A percentile compares a stretch with the other conserved stretches of the same genome.
Evolutionary conservation across 2,329 filamentous ascomycete species (phyloP).

Genomic region (Xylariaceae sp.): DNA sequence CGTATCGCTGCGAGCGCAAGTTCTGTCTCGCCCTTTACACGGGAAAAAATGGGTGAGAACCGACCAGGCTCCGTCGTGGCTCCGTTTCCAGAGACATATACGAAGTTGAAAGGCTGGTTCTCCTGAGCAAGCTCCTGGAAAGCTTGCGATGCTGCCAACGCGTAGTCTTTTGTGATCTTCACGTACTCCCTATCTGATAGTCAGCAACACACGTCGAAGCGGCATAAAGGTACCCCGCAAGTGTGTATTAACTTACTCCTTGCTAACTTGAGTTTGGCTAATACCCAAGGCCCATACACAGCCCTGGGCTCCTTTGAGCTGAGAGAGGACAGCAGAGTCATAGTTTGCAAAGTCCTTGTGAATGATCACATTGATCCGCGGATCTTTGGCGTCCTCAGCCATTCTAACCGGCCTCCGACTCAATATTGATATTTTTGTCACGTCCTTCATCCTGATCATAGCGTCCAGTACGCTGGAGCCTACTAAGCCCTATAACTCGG

Average conservation of each 20-base stretch:
- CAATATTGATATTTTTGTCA: slow-evolving; percentile 69
- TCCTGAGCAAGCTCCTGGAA: slow-evolving; percentile 46
- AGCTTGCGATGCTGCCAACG: slow-evolving; percentile 57
- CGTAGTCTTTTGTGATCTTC: slow-evolving; percentile 70
- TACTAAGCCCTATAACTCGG: slow-evolving; percentile 55
- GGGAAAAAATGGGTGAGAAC: slow-evolving; percentile 63
- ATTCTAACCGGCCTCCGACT: slow-evolving; percentile 68
- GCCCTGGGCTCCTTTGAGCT: slow-evolving; percentile 68
- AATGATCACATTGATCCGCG: slow-evolving; percentile 68
- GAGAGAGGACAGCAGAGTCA: slow-evolving; percentile 58
- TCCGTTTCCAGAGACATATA: slow-evolving; percentile 71
- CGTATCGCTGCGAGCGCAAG: slow-evolving; percentile 59
- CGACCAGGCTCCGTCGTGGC: slow-evolving; percentile 62
- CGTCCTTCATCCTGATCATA: slow-evolving; percentile 60
- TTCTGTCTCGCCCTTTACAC: slow-evolving; percentile 73
- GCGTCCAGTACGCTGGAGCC: slow-evolving; percentile 66
- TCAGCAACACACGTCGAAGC: neutral
- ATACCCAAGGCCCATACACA: slow-evolving; percentile 78
- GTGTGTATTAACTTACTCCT: slow-evolving; percentile 53
- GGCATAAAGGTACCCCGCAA: too few relatives aligned
- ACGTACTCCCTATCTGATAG: slow-evolving; percentile 59
- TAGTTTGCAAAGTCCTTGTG: slow-evolving; percentile 72
- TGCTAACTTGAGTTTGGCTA: slow-evolving; percentile 62
- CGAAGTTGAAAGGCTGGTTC: slow-evolving; percentile 66
- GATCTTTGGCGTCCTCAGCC: slow-evolving; percentile 61